Base-by-base conservation (phyloP, 169 alveolate species). In the Cryptosporidium canis region DNA sequence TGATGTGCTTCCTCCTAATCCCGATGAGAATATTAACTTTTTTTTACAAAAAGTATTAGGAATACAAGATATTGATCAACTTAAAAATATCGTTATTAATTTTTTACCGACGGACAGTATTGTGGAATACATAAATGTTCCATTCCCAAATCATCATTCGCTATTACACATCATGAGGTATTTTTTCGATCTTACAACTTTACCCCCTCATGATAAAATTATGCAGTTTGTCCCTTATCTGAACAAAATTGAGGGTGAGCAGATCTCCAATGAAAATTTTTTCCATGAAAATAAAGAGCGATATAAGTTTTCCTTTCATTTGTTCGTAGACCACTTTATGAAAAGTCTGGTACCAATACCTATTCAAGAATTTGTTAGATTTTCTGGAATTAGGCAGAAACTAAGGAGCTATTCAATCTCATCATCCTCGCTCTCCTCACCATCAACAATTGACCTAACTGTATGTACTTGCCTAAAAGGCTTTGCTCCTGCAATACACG, bases 351-450 rank as follows among this genome's bases (percentile, higher is more conserved):
- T 14, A 18, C 72, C 70, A 2, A 45, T 77, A 41, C 87, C 87
- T n/a, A 14, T 77, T 37, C 77, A 77, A 61, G 14, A 21, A n/a
- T 77, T 77, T 58, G 0, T 77, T 27, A 56, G 24, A 41, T 77
- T 77, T 41, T 21, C 6, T 56, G 87, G 87, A 24, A 77, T 77
- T 44, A 77, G 71, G 18, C 87, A 77, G 24, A 35, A 12, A 33
- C 37, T 58, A 43, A 77, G 87, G 47, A 77, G 77, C 41, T 77
- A 77, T 77, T 77, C 87, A 21, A 77, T 77, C 41, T 77, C 87
- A 18, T 77, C 87, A 14, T 77, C 87, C 35, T 77, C 87, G 3
- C n/a, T 39, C 3, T 11, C 11, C 41, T 58, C 77, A 0, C 70
- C 70, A 29, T 41, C 44, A 29, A 48, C 18, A 0, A 43, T 77